phyloP scores from a whole-genome alignment of 2,329 filamentous ascomycete genomes.

The Pseudocercospora pini-densiflorae region DNA sequence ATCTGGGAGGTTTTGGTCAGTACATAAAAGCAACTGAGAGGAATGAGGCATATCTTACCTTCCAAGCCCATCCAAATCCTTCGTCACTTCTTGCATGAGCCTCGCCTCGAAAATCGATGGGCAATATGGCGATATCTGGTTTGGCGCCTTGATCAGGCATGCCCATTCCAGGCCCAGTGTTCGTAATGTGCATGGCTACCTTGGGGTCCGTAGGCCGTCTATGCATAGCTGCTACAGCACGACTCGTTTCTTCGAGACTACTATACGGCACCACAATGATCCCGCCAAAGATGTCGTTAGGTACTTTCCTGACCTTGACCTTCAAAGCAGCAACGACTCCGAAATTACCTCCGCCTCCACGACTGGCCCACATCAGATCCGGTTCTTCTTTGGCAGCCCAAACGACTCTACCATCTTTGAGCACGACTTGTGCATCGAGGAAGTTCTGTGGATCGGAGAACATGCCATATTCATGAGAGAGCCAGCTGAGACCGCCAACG shows the following conservation, averaged over 20 bases:
- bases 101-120: slow-evolving; percentile 40
- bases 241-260: slow-evolving; percentile 28
- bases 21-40: too few species aligned
- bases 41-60: too few species aligned
- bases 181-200: slow-evolving; percentile 38
- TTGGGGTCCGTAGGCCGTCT: slow-evolving; percentile 34
- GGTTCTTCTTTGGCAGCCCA: slow-evolving; percentile 45
- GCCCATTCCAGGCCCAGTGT: slow-evolving; percentile 33
- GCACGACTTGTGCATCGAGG: slow-evolving; percentile 46
- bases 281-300: slow-evolving; percentile 33
- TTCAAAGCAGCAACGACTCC: slow-evolving; percentile 39
- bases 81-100: slow-evolving; percentile 36
- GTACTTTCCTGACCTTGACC: slow-evolving; percentile 36
- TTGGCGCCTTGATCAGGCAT: slow-evolving; percentile 28
- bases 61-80: slow-evolving; percentile 38
- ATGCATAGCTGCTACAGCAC: slow-evolving; percentile 33
- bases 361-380: slow-evolving; percentile 48
- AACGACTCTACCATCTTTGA: slow-evolving; percentile 42
- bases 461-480: slow-evolving; percentile 45
- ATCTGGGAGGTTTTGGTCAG: too few species aligned
- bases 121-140: slow-evolving; percentile 33
- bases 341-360: slow-evolving; percentile 47
- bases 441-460: slow-evolving; percentile 48
- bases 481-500: slow-evolving; percentile 46
- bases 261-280: slow-evolving; percentile 31